Percentiles rank a stretch among this genome's conserved stretches.
phyloP scores from a whole-genome alignment of 2,329 filamentous ascomycete species.

The Beauveria pseudobassiana region DNA sequence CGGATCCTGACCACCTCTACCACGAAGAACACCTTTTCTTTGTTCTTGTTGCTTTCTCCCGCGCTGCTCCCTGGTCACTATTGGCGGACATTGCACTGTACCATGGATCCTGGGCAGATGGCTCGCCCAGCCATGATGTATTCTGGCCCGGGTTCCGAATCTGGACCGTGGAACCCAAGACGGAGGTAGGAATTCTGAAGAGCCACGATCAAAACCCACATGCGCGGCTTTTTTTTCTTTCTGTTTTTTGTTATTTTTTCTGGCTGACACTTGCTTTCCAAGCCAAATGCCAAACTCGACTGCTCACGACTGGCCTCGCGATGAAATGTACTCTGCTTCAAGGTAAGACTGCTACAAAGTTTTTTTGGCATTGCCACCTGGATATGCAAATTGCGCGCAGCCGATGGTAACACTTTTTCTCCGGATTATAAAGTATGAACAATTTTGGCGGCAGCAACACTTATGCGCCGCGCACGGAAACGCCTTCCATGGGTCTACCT shows the following conservation, averaged over 20 bases:
- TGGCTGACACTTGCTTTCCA: neutral
- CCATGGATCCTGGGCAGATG: conserved; percentile 11
- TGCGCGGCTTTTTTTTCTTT: neutral
- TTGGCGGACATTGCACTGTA: neutral
- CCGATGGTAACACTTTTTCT: conserved; percentile 4
- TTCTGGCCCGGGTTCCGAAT: conserved; percentile 6
- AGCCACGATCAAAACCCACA: neutral
- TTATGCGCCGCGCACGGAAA: conserved; percentile 27
- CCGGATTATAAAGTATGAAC: conserved; percentile 2
- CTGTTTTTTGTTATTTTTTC: neutral
- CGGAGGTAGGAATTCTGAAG: conserved; percentile 8
- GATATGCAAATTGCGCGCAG: neutral
- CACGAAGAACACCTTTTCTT: neutral
- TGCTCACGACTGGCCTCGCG: conserved; percentile 9
- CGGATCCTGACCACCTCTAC: neutral
- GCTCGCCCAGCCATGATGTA: conserved; percentile 11
- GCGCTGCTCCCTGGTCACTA: neutral
- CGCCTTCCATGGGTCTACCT: conserved; percentile 30
- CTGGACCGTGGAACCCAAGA: conserved; percentile 12
- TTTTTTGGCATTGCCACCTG: neutral
- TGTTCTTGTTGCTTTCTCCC: conserved; percentile 1
- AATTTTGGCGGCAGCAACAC: conserved; percentile 6
- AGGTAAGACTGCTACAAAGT: conserved; percentile 4
- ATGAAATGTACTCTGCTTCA: conserved; percentile 10
- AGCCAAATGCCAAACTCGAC: conserved; percentile 3